Evolutionary conservation across 345 rosid genomes (phyloP), one percentile per base, ranked within the genome.

Genomic region (Rubroshorea leprosula): DNA sequence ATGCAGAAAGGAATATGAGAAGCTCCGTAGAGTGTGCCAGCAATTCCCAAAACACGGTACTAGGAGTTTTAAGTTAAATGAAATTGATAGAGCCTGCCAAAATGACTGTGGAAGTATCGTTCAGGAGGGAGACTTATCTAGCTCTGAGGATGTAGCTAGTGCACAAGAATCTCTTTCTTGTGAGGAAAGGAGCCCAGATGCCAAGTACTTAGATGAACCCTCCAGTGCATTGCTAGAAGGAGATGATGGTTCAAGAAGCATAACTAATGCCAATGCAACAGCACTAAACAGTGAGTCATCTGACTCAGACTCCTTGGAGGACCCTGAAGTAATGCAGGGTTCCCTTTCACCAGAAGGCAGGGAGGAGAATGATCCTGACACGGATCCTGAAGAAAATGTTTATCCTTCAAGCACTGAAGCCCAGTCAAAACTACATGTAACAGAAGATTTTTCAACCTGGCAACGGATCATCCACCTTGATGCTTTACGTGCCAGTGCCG

Each of bases 401-500:
- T 65, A 86, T 61, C 70, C 70, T 29, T 56, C 75, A 19, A 62
- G 67, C 62, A 62, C 72, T 51, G 82, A 74, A 51, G 70, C 49
- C 38, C 43, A 24, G 26, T 64, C 77, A 24, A 60, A 74, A 35
- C 52, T 57, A 9, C 38, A 51, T 18, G 61, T 76, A 29, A 67
- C 74, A 18, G 99, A 93, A 55, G 83, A 82, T 70, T 93, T 85
- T 54, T 62, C 77, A 5, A 84, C 92, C 0, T 93, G 99, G 99
- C 96, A 83, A 63, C 85, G 97, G 43, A 89, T 87, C 29, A 93
- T 93, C 68, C 97, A 96, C 31, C 80, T 93, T 19, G 99, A 93
- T 63, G 99, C 99, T 18, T 79, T 93, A 23, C 96, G 99, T 61
- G 92, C 94, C 1, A 89, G 85, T 76, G 64, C 80, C 54, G 99